phyloP scores from a whole-genome alignment of 306 rosid genomes.

The Rosa chinensis region DNA sequence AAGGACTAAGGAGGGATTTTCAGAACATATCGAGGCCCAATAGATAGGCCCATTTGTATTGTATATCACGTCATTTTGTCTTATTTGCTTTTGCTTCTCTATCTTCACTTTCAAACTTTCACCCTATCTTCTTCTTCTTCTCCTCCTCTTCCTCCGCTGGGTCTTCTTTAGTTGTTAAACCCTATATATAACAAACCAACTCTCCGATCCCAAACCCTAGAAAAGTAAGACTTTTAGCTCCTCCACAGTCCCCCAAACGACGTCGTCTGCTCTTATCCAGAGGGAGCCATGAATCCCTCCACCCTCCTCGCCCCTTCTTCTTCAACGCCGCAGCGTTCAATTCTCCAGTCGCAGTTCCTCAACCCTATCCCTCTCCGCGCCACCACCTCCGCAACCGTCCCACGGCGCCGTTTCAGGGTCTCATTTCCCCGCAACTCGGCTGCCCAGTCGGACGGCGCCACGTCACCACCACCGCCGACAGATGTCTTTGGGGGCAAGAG shows the following conservation, averaged over 20 bases:
- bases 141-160: neutral
- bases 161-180: slow-evolving; percentile 38
- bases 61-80: neutral
- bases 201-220: slow-evolving; percentile 18
- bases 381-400: slow-evolving; percentile 22
- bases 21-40: neutral
- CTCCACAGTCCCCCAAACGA: slow-evolving; percentile 22
- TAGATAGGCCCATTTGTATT: neutral
- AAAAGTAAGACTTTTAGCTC: neutral
- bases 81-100: too few species aligned
- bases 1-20: too few species aligned
- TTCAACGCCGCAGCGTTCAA: slow-evolving; percentile 32
- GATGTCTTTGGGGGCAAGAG: slow-evolving; percentile 43
- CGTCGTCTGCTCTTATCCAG: slow-evolving; percentile 28
- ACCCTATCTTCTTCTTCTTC: neutral
- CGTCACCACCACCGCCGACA: slow-evolving; percentile 30
- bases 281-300: slow-evolving; percentile 66
- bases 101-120: neutral
- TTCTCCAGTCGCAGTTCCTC: slow-evolving; percentile 45
- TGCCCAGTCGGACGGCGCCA: slow-evolving; percentile 28
- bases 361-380: slow-evolving; percentile 40
- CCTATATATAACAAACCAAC: slow-evolving; percentile 39
- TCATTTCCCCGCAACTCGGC: slow-evolving; percentile 58
- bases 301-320: slow-evolving; percentile 50
- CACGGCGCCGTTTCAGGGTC: slow-evolving; percentile 68